Conservation (phyloP, 1,284 basidiomycete genomes). For the Trichosporon ovoides region DNA sequence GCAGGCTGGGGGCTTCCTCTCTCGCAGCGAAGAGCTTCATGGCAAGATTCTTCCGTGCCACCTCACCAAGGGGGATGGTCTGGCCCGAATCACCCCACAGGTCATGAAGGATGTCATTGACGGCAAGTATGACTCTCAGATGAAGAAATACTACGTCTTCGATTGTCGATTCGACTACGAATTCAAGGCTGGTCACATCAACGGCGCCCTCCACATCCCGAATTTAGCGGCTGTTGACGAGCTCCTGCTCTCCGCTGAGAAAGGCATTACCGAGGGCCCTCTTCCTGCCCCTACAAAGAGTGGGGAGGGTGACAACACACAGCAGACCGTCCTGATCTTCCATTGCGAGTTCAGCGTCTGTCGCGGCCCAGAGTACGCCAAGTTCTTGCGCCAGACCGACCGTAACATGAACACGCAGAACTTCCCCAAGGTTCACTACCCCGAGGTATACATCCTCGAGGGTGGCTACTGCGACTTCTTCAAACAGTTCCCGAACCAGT, state of each 20-base stretch:
- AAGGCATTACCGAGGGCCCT: constrained; percentile 49
- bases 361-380: constrained; percentile 91
- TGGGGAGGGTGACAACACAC: constrained; percentile 56
- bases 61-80: constrained; percentile 84
- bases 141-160: constrained; percentile 71
- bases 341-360: constrained; percentile 98
- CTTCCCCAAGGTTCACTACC: constrained; percentile 92
- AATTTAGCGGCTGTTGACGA: constrained; percentile 73
- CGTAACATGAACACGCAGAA: constrained; percentile 76
- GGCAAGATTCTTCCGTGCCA: constrained; percentile 94
- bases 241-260: constrained; percentile 60
- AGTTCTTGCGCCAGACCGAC: constrained; percentile 85
- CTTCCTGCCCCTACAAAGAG: constrained; percentile 75
- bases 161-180: constrained; percentile 99
- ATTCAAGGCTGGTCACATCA: constrained; percentile 87
- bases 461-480: constrained; percentile 92
- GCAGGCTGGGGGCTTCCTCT: not conserved
- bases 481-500: constrained; percentile 60
- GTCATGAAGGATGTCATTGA: constrained; percentile 75
- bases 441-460: constrained; percentile 93
- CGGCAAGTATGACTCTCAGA: constrained; percentile 62
- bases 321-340: constrained; percentile 86
- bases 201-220: constrained; percentile 86
- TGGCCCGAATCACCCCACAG: constrained; percentile 78
- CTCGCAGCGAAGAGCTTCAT: constrained; percentile 71